phyloP scores from a whole-genome alignment of 352 stramenopile species.

The Phytophthora tentaculata region DNA sequence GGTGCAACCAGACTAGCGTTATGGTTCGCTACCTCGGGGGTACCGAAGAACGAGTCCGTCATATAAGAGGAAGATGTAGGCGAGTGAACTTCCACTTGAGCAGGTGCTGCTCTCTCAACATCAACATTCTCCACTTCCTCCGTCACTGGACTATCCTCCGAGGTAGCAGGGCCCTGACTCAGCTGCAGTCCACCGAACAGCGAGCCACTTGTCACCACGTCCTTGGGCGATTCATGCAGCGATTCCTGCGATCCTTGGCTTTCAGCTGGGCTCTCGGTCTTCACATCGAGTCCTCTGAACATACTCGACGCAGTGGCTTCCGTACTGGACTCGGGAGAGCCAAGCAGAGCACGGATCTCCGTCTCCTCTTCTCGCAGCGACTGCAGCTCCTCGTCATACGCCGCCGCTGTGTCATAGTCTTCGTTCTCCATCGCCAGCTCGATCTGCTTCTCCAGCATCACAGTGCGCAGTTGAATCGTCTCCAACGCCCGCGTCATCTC shows the following conservation, averaged over 20 bases:
- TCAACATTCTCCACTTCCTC: no score
- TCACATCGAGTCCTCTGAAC: constrained; percentile 41
- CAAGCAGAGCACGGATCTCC: constrained; percentile 39
- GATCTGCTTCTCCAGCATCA: constrained; percentile 70
- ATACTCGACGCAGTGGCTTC: constrained; percentile 23
- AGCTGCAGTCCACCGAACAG: constrained; percentile 56
- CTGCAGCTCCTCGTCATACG: constrained; percentile 70
- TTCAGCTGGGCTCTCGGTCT: constrained; percentile 5
- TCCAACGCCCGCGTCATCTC: constrained; percentile 54
- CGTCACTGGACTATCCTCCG: constrained; percentile 11
- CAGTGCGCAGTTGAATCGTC: constrained; percentile 50
- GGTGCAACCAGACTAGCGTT: constrained; percentile 26
- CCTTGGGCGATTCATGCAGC: constrained; percentile 18
- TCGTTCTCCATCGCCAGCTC: constrained; percentile 73
- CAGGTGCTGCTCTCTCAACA: constrained; percentile 17
- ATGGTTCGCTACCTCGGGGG: constrained; percentile 16
- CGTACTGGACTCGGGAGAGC: background rate
- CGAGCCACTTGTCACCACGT: constrained; percentile 7
- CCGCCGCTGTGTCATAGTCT: constrained; percentile 66
- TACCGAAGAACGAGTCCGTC: constrained; percentile 64
- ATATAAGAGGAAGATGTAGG: constrained; percentile 50
- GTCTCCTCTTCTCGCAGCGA: constrained; percentile 61
- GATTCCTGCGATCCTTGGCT: constrained; percentile 1
- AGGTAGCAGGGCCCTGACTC: constrained; percentile 23
- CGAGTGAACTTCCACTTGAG: constrained; percentile 33